phyloP scores from a whole-genome alignment of 1,139 yeast species.

The Taphrina communis region DNA sequence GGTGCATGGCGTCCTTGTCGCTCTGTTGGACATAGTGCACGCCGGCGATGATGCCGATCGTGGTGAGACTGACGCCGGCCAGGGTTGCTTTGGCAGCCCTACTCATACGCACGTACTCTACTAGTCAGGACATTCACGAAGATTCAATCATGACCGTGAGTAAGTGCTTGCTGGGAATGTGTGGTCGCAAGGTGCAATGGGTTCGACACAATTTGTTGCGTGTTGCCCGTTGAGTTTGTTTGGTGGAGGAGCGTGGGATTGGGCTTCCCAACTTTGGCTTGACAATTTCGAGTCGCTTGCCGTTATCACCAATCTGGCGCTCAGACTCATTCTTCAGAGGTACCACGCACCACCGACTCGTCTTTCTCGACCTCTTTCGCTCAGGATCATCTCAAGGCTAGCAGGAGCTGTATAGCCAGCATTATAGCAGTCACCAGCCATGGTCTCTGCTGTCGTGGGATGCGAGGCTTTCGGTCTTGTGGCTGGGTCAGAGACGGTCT shows the following conservation, averaged over 20 bases:
- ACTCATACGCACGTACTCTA: conserved; percentile 41
- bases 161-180: no score
- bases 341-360: neutral
- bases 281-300: neutral
- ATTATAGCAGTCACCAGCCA: neutral
- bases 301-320: conserved; percentile 11
- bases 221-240: neutral
- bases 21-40: conserved; percentile 46
- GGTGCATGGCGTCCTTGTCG: conserved; percentile 45
- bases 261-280: conserved; percentile 1
- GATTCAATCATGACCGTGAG: no score
- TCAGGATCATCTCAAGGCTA: neutral
- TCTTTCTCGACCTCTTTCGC: neutral
- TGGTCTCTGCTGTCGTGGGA: conserved; percentile 28
- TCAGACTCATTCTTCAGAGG: neutral
- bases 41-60: conserved; percentile 45
- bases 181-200: no score
- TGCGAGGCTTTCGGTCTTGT: conserved; percentile 52
- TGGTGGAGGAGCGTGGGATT: conserved; percentile 19
- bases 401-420: no score
- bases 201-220: neutral
- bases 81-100: conserved; percentile 46
- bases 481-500: conserved; percentile 59
- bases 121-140: neutral
- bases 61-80: conserved; percentile 41